Evolutionary conservation across 371 early-diverging fungal genomes (phyloP).

Genomic region (Zancudomyces culisetae): DNA sequence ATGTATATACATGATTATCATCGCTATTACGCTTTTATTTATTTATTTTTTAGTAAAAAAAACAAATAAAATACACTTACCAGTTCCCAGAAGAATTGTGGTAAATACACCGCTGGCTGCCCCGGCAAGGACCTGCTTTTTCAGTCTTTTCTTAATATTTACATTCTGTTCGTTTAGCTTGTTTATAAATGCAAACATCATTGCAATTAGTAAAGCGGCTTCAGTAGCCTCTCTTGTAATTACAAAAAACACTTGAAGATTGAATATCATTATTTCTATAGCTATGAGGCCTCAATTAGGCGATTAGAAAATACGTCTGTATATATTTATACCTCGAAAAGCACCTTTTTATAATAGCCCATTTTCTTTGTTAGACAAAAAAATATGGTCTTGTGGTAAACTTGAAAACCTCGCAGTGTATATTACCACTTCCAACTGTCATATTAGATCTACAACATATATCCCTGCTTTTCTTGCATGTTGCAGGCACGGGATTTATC

Average conservation of each 20-base stretch:
- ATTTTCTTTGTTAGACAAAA: no score
- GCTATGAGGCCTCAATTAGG: no score
- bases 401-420: no score
- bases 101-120: conserved; percentile 33
- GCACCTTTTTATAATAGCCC: no score
- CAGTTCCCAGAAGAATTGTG: conserved; percentile 39
- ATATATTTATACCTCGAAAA: no score
- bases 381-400: no score
- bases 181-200: conserved; percentile 46
- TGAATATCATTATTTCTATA: conserved; percentile 25
- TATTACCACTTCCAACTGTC: no score
- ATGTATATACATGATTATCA: background rate
- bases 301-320: no score
- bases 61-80: no score
- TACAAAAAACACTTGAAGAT: conserved; percentile 64
- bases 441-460: no score
- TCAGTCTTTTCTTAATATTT: conserved; percentile 25
- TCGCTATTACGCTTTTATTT: background rate
- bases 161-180: conserved; percentile 32
- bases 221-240: conserved; percentile 68
- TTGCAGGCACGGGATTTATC: no score
- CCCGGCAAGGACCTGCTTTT: conserved; percentile 38
- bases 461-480: no score
- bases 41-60: background rate
- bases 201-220: conserved; percentile 61